phyloP scores from a whole-genome alignment of 1,284 basidiomycete species.

The Cutaneotrichosporon cavernicola region DNA sequence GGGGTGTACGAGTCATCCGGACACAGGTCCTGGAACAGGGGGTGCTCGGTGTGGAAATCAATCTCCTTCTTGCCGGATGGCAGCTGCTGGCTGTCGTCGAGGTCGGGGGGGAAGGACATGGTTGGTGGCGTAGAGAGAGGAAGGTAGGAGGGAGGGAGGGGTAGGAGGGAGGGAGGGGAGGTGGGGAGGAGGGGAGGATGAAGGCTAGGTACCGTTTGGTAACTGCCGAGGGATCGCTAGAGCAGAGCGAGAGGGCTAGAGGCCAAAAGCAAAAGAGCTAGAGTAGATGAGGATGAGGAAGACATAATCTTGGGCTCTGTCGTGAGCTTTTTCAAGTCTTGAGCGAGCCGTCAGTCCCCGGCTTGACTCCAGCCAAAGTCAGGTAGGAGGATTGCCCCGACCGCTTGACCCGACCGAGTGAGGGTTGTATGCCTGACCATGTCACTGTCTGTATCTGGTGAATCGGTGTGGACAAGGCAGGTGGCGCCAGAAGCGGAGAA shows the following conservation, averaged over 20 bases:
- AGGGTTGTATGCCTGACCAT: no score
- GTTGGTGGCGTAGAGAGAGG: background rate
- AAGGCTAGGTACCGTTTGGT: background rate
- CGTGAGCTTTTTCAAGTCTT: no score
- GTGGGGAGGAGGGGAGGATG: background rate
- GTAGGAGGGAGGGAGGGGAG: background rate
- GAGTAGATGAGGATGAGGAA: background rate
- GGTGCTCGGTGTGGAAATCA: constrained; percentile 38
- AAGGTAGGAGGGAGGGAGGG: background rate
- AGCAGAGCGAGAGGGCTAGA: background rate
- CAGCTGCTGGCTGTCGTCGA: constrained; percentile 15
- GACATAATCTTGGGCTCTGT: background rate
- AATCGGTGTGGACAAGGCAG: no score
- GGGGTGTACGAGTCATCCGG: constrained; percentile 46
- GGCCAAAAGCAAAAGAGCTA: background rate
- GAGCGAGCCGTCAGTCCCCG: no score
- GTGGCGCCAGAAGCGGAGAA: no score
- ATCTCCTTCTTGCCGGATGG: constrained; percentile 20
- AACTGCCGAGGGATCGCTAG: background rate
- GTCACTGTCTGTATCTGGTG: no score
- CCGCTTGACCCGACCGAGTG: no score
- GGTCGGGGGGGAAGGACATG: constrained; percentile 27
- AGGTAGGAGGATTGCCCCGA: no score
- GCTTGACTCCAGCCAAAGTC: no score
- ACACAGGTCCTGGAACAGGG: constrained; percentile 50